These are phyloP conservation scores for Hygrophorus russula DNA, from an alignment of 768 basidiomycete species.

Conservation along the genomic window DNA sequence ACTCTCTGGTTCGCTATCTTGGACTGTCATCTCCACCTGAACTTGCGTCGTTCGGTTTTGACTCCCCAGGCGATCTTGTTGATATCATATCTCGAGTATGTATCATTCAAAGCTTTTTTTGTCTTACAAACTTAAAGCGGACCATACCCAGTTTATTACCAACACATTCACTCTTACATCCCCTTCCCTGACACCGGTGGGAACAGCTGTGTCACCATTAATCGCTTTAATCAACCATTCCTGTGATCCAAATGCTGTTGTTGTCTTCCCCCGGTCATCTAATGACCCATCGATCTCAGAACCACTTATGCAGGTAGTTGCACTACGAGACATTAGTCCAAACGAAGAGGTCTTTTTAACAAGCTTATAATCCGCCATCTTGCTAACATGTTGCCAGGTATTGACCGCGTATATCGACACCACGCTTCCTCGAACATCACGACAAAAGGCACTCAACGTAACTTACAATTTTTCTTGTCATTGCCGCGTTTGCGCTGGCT, in stretches of 20 bases:
- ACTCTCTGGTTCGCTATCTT: constrained; percentile 64
- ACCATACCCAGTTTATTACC: constrained; percentile 59
- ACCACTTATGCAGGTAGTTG: constrained; percentile 62
- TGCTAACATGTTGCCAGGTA: constrained; percentile 35
- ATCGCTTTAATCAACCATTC: constrained; percentile 83
- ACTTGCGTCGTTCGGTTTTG: constrained; percentile 44
- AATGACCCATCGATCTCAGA: constrained; percentile 26
- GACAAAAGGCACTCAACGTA: constrained; percentile 49
- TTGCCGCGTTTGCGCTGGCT: constrained; percentile 45
- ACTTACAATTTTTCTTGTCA: constrained; percentile 73
- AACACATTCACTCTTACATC: constrained; percentile 86
- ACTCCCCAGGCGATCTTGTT: constrained; percentile 51
- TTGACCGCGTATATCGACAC: constrained; percentile 80
- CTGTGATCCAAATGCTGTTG: constrained; percentile 77
- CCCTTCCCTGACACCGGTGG: constrained; percentile 68
- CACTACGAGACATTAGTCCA: constrained; percentile 47
- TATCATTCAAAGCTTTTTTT: constrained; percentile 4
- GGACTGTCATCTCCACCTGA: constrained; percentile 47
- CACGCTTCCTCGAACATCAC: constrained; percentile 45
- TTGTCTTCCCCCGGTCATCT: constrained; percentile 72
- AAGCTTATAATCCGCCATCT: background rate
- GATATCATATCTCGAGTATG: constrained; percentile 63
- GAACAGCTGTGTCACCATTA: constrained; percentile 72
- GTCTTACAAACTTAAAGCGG: background rate
- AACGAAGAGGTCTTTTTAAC: constrained; percentile 72